Base-by-base conservation (phyloP, 176 grass and related monocot species). In the Oropetium thomaeum region DNA sequence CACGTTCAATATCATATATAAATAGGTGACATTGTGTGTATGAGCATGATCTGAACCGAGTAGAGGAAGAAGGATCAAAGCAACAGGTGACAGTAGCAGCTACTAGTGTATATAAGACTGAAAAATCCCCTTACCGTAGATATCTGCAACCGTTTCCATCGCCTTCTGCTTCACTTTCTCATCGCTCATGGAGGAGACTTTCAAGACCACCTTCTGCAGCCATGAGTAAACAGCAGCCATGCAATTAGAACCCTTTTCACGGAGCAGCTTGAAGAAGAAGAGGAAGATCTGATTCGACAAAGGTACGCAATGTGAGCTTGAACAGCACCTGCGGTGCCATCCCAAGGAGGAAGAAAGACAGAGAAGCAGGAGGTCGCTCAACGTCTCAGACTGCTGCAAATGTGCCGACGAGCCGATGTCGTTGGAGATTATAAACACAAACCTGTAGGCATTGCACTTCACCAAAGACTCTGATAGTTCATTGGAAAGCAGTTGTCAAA, bases 101-200 rank as follows among this genome's bases (percentile, higher is more conserved):
- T 16, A 44, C 23, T 6, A 7, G 55, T n/a, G n/a, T n/a, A n/a
- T n/a, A 23, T n/a, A 7, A 53, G 20, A 79, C 22, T 48, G 54
- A 78, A 12, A 4, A 14, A 8, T 43, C 2, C 14, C 65, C 28
- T 49, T 79, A 88, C 93, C 93, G 58, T 90, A 92, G 66, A 97
- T 92, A 20, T 97, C 93, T 29, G 93, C 93, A 30, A 90, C 89
- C 22, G 79, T 88, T 57, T 92, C 89, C 81, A 96, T 96, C 10
- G 89, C 89, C 39, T 92, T 97, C 89, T 97, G 89, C 79, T 97
- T 92, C 51, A 88, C 82, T 42, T 81, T 92, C 28, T 75, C 87
- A 64, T 97, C 89, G 22, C 75, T 89, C 89, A 92, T 92, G 27
- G 89, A 78, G 9, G 84, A 69, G 27, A 96, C 72, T 76, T 92